Evolutionary conservation across 805 yeast genomes (phyloP).

Genomic region (Candida pseudofarinosa): DNA sequence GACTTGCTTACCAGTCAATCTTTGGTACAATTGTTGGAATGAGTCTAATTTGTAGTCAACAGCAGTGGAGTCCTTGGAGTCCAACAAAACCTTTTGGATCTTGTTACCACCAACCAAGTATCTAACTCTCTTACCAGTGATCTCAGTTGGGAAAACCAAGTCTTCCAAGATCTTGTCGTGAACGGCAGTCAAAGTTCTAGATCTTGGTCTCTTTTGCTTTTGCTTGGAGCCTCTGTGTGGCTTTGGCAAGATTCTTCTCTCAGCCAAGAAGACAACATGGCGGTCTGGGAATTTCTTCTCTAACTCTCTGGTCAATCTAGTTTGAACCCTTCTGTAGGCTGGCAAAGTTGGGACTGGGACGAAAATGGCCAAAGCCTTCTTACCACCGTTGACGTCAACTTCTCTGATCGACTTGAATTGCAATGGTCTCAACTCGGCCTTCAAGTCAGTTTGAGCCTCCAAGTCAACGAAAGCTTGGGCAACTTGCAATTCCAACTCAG

Average conservation of each 20-base stretch:
- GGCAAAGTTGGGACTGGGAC: conserved; percentile 94
- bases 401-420: conserved; percentile 98
- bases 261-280: conserved; percentile 98
- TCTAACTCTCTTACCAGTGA: conserved; percentile 98
- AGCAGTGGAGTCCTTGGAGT: conserved; percentile 94
- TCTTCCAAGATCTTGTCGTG: conserved; percentile 99
- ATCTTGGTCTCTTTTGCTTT: conserved; percentile 98
- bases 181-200: conserved; percentile 98
- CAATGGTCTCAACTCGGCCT: conserved; percentile 96
- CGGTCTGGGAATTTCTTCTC: conserved; percentile 99
- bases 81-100: conserved; percentile 95
- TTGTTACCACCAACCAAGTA: conserved; percentile 98
- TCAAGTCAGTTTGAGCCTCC: conserved; percentile 93
- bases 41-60: conserved; percentile 99
- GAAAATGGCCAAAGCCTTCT: conserved; percentile 96
- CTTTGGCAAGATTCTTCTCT: conserved; percentile 99
- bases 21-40: conserved; percentile 97
- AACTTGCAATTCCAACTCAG: conserved; percentile 98
- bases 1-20: conserved; percentile 99
- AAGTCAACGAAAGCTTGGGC: conserved; percentile 98
- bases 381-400: conserved; percentile 96
- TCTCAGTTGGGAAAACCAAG: conserved; percentile 99
- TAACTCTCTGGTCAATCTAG: conserved; percentile 96
- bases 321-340: conserved; percentile 96
- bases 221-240: conserved; percentile 95